phyloP scores from a whole-genome alignment of 306 rosid genomes.

The Coriaria nepalensis region DNA sequence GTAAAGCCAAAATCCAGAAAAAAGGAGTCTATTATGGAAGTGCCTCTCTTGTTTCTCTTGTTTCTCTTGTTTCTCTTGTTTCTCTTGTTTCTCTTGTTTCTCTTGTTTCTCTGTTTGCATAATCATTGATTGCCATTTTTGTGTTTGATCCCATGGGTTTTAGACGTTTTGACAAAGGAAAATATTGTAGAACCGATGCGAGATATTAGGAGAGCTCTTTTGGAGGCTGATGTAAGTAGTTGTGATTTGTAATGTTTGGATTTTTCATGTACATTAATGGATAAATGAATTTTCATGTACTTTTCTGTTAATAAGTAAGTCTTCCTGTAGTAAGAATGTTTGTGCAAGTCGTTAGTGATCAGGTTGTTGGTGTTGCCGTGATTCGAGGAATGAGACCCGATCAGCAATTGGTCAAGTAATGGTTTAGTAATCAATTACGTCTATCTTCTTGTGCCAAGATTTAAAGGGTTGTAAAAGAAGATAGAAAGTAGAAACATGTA shows the following conservation, averaged over 20 bases:
- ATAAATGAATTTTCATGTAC: conserved; percentile 2
- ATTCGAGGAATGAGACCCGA: conserved; percentile 83
- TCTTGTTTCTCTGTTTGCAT: background rate
- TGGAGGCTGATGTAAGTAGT: conserved; percentile 87
- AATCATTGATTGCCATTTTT: background rate
- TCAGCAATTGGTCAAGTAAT: conserved; percentile 92
- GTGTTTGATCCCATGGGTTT: conserved; percentile 1
- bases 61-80: too few relatives aligned
- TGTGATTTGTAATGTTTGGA: conserved; percentile 1
- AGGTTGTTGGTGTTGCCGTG: conserved; percentile 87
- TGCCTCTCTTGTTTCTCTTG: background rate
- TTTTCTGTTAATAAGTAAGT: conserved; percentile 60
- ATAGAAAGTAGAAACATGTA: too few relatives aligned
- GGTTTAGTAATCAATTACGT: background rate
- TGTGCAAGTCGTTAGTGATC: conserved; percentile 80
- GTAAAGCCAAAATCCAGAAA: too few relatives aligned
- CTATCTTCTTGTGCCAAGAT: too few relatives aligned
- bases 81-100: too few relatives aligned
- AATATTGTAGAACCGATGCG: conserved; percentile 95
- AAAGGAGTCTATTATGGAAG: background rate
- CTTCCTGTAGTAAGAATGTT: conserved; percentile 98
- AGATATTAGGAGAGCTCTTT: conserved; percentile 89
- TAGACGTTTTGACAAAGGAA: conserved; percentile 94
- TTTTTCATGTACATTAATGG: conserved; percentile 1
- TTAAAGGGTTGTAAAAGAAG: too few relatives aligned